Evolutionary conservation across 176 grass and related monocot species (phyloP).

Genomic region (Oryza brachyantha): DNA sequence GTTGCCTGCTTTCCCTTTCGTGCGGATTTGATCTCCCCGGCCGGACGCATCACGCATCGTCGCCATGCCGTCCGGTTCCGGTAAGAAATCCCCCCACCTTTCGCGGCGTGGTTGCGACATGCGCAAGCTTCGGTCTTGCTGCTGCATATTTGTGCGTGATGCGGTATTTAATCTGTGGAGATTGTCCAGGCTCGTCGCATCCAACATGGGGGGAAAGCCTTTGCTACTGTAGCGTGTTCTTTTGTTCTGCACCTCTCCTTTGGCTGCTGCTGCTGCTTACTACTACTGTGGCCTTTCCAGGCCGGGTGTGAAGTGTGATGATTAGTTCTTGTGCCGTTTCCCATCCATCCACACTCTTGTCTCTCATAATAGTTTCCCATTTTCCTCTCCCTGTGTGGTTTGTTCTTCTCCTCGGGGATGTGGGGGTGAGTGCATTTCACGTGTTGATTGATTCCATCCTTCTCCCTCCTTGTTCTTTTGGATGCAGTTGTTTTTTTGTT

Average conservation of each 20-base stretch:
- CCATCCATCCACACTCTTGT: neutral
- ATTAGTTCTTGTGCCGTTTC: constrained; percentile 26
- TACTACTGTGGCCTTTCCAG: constrained; percentile 18
- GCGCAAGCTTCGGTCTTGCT: neutral
- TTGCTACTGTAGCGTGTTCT: neutral
- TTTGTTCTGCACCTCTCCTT: constrained; percentile 4
- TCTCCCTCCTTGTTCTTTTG: neutral
- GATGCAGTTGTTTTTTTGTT: constrained; percentile 32
- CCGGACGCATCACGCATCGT: neutral
- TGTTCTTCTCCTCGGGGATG: constrained; percentile 11
- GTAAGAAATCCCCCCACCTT: constrained; percentile 30
- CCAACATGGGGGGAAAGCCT: neutral
- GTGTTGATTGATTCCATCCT: constrained; percentile 31
- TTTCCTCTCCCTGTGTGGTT: neutral
- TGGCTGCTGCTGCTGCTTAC: neutral
- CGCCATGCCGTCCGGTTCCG: neutral
- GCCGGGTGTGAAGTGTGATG: constrained; percentile 17
- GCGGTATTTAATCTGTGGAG: neutral
- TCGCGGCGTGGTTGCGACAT: constrained; percentile 25
- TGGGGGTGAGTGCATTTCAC: constrained; percentile 36
- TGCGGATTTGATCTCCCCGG: constrained; percentile 8
- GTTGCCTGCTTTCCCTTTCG: constrained; percentile 28
- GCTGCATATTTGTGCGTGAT: constrained; percentile 9
- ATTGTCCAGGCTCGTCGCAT: neutral
- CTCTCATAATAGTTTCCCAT: constrained; percentile 1